phyloP scores from a whole-genome alignment of 345 rosid genomes.

The Populus pruinosa region DNA sequence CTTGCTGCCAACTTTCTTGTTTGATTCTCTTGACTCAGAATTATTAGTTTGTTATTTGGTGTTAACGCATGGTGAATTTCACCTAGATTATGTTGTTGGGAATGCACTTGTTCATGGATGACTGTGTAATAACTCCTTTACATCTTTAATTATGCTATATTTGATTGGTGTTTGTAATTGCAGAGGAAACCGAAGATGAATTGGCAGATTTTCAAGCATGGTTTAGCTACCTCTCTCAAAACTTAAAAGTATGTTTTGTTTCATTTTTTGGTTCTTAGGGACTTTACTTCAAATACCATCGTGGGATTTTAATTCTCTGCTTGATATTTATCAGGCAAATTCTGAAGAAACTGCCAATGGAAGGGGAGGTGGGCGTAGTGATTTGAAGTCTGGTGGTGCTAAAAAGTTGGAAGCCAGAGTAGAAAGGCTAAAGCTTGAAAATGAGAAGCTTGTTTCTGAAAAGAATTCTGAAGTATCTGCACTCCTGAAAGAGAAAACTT shows the following conservation, averaged over 20 bases:
- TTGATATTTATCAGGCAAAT: constrained; percentile 25
- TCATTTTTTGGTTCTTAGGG: background rate
- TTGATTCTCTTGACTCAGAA: background rate
- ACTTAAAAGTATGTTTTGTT: constrained; percentile 39
- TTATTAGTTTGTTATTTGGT: background rate
- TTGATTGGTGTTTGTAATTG: constrained; percentile 8
- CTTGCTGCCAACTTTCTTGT: background rate
- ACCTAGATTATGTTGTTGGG: background rate
- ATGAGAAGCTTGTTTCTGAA: constrained; percentile 53
- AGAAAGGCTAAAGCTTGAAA: constrained; percentile 50
- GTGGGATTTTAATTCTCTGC: constrained; percentile 9
- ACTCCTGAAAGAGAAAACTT: constrained; percentile 56
- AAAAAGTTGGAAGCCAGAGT: constrained; percentile 37
- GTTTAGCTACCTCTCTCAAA: constrained; percentile 46
- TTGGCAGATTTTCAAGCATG: constrained; percentile 56
- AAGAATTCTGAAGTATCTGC: constrained; percentile 50
- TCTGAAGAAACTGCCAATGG: constrained; percentile 12
- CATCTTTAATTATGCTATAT: background rate
- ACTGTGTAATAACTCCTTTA: background rate
- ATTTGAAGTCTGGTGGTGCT: constrained; percentile 18
- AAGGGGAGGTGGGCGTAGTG: constrained; percentile 12
- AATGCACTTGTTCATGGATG: background rate
- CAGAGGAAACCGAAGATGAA: constrained; percentile 66
- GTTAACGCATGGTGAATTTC: background rate
- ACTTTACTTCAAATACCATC: background rate